Base-by-base conservation (phyloP, 2,329 filamentous ascomycete species). In the Aspergillus tubingensis region DNA sequence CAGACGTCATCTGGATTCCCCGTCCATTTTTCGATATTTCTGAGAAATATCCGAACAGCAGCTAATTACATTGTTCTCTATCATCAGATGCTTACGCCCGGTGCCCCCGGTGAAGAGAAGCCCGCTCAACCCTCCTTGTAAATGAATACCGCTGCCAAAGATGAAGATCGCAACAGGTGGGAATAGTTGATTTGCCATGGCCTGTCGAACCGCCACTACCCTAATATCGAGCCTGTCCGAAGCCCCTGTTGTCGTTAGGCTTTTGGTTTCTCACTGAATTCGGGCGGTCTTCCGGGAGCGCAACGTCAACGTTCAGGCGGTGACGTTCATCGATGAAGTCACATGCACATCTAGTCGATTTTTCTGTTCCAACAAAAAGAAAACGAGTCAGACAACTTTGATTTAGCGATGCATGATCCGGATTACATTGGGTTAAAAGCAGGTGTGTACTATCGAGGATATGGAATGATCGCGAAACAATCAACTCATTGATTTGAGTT, bases 41-140 rank as follows among this genome's bases (percentile, higher is more conserved):
- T 17, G 25, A 36, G 13, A 2, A 0, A 23, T 23, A 44, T 50
- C 39, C 30, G 30, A 19, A 15, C 36, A n/a, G 10, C 23, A 17
- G 49, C 70, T 73, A 32, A 73, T 57, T 7, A 25, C 15, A 41
- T 25, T 21, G 38, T 21, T 17, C 36, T n/a, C n/a, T 2, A 8
- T 5, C 8, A 13, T 27, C 49, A 80, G 77, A 78, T 80, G 76
- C 76, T 80, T 66, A 75, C 77, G 27, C 77, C 77, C 44, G 77
- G 77, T 49, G 62, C 64, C 38, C 62, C 69, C 25, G 52, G 65
- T 51, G 67, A 73, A 63, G 68, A 71, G 64, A 65, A 72, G 65
- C 56, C 68, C 60, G 68, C 67, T 60, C 69, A 77, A 63, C 71
- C 73, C 53, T 65, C 73, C 60, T 66, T 77, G 67, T 78, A 77